Conservation (phyloP, 2,329 filamentous ascomycete species). For the Mollisiaceae sp. region DNA sequence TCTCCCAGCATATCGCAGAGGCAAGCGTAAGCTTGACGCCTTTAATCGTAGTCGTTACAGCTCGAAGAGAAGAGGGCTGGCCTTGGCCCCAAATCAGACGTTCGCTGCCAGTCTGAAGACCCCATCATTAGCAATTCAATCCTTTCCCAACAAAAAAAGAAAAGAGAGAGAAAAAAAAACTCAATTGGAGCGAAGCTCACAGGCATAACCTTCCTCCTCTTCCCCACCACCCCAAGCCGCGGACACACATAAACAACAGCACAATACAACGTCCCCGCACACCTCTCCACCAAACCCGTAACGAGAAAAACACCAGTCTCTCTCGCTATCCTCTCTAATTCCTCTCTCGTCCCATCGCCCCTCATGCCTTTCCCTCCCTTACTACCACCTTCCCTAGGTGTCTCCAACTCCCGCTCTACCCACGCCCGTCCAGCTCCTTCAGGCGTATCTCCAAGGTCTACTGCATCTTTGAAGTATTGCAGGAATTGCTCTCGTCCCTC, state of each 20-base stretch:
- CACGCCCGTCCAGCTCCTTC: slow-evolving; percentile 64
- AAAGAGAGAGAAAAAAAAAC: too few species aligned
- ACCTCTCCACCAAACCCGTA: slow-evolving; percentile 78
- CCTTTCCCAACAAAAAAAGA: too few species aligned
- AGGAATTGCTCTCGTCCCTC: slow-evolving; percentile 82
- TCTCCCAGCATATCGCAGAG: slow-evolving; percentile 95
- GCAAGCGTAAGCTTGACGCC: slow-evolving; percentile 81
- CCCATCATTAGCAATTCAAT: slow-evolving; percentile 16
- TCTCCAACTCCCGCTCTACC: slow-evolving; percentile 50
- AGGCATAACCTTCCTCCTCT: slow-evolving; percentile 91
- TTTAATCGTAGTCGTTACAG: slow-evolving; percentile 78
- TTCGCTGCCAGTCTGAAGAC: slow-evolving; percentile 70
- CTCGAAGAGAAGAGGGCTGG: slow-evolving; percentile 76
- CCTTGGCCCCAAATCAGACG: slow-evolving; percentile 90
- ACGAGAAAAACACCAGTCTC: slow-evolving; percentile 84
- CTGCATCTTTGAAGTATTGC: slow-evolving; percentile 76
- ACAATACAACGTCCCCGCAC: slow-evolving; percentile 85
- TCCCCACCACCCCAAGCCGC: slow-evolving; percentile 72
- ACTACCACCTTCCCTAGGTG: too few species aligned
- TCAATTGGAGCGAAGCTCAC: slow-evolving; percentile 46
- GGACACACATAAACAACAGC: slow-evolving; percentile 83
- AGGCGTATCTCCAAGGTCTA: slow-evolving; percentile 83
- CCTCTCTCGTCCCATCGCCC: slow-evolving; percentile 80
- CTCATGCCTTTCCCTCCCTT: slow-evolving; percentile 48
- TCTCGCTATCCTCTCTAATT: slow-evolving; percentile 74